Percentiles rank a stretch among this genome's conserved stretches.
phyloP scores from a whole-genome alignment of 1,139 yeast species.

The Blastobotrys petasosporus region DNA sequence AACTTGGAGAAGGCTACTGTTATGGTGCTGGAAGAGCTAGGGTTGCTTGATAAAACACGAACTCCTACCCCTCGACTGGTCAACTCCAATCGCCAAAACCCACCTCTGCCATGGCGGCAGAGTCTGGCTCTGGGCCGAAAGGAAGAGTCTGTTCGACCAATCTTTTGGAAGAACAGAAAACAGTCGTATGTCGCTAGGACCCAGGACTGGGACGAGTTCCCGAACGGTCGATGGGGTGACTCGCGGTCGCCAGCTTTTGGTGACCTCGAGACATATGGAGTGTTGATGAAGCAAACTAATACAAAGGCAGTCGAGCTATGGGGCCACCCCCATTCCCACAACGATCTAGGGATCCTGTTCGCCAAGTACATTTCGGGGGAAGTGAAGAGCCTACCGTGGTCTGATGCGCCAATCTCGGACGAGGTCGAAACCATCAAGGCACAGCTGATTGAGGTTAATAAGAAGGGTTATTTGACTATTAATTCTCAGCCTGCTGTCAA shows the following conservation, averaged over 20 bases:
- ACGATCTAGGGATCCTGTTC: conserved; percentile 59
- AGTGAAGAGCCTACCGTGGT: conserved; percentile 83
- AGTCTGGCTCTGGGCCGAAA: conserved; percentile 77
- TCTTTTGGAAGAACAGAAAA: conserved; percentile 93
- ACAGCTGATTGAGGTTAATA: conserved; percentile 56
- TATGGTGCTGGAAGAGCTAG: conserved; percentile 75
- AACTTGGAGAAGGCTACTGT: conserved; percentile 85
- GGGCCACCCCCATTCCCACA: conserved; percentile 65
- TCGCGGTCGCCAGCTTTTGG: conserved; percentile 92
- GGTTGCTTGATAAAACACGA: conserved; percentile 40
- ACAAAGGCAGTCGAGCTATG: conserved; percentile 74
- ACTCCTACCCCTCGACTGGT: conserved; percentile 15
- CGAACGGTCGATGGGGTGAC: conserved; percentile 95
- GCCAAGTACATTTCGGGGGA: conserved; percentile 63
- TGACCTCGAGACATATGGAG: conserved; percentile 59
- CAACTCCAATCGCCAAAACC: conserved; percentile 16
- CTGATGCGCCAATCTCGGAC: conserved; percentile 77
- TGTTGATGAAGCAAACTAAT: conserved; percentile 50
- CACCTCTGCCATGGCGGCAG: conserved; percentile 77
- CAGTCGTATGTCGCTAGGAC: conserved; percentile 87
- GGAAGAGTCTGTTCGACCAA: conserved; percentile 84
- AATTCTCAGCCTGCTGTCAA: conserved; percentile 95
- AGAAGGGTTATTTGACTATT: conserved; percentile 66
- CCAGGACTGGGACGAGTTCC: conserved; percentile 91
- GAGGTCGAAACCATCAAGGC: conserved; percentile 65